Percentiles rank a stretch among this genome's conserved stretches.
Evolutionary conservation across 2,329 filamentous ascomycete genomes (phyloP).

Genomic region (Phaeosphaeria sp.): DNA sequence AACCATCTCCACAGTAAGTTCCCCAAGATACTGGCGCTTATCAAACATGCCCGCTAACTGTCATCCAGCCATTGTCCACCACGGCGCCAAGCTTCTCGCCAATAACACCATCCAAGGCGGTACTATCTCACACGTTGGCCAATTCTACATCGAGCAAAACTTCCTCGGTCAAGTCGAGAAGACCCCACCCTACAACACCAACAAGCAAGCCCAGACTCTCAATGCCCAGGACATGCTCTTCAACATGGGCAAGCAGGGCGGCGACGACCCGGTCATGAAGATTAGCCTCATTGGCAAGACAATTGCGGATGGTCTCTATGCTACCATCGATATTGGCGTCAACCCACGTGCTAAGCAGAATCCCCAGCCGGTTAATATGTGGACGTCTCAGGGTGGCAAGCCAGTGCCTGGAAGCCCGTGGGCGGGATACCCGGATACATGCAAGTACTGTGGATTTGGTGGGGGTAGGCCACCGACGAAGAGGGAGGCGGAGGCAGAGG

Average conservation of each 20-base stretch:
- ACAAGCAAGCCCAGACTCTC: constrained; percentile 52
- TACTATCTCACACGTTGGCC: constrained; percentile 65
- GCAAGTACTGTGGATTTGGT: constrained; percentile 23
- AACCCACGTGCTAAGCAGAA: constrained; percentile 35
- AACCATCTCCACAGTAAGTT: constrained; percentile 43
- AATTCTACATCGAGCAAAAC: constrained; percentile 69
- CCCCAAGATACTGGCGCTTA: background rate
- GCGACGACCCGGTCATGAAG: constrained; percentile 63
- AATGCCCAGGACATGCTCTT: constrained; percentile 62
- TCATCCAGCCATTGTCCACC: constrained; percentile 43
- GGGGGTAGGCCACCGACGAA: constrained; percentile 17
- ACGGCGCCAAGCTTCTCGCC: constrained; percentile 47
- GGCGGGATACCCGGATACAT: constrained; percentile 38
- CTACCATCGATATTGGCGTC: constrained; percentile 40
- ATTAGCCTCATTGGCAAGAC: constrained; percentile 61
- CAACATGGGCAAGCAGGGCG: constrained; percentile 54
- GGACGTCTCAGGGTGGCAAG: constrained; percentile 35
- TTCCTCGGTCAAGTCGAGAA: constrained; percentile 61
- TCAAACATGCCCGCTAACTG: background rate
- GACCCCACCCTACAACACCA: constrained; percentile 53
- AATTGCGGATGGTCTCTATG: constrained; percentile 39
- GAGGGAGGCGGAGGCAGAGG: constrained; percentile 15
- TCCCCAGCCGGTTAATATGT: constrained; percentile 37
- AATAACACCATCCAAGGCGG: constrained; percentile 61
- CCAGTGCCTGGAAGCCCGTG: constrained; percentile 31